phyloP scores from a whole-genome alignment of 805 yeast genomes.

The Diddensiella caesifluorescens region DNA sequence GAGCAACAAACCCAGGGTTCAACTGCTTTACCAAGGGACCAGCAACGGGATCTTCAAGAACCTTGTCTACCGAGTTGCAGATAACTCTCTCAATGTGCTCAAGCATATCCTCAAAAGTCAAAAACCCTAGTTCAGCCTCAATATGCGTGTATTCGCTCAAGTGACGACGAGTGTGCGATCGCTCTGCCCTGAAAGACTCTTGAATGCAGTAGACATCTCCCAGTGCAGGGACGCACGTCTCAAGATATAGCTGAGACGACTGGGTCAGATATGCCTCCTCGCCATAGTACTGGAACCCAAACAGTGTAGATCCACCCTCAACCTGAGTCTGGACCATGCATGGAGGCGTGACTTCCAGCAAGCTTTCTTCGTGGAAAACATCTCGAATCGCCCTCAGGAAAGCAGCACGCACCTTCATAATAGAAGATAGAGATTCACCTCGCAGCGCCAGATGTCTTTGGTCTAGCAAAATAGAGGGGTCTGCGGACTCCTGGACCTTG shows the following conservation, averaged over 20 bases:
- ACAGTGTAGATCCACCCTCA: conserved; percentile 97
- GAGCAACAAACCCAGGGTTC: conserved; percentile 86
- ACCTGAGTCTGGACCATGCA: conserved; percentile 99
- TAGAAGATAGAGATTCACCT: conserved; percentile 90
- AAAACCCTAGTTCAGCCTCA: conserved; percentile 88
- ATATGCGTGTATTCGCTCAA: conserved; percentile 94
- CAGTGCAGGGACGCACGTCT: conserved; percentile 90
- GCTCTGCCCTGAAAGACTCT: conserved; percentile 98
- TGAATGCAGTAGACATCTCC: conserved; percentile 98
- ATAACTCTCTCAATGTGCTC: conserved; percentile 78
- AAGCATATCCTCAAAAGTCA: conserved; percentile 81
- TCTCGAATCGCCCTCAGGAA: conserved; percentile 69
- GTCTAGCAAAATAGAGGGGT: conserved; percentile 86
- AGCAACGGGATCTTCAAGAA: conserved; percentile 84
- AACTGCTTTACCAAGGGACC: conserved; percentile 86
- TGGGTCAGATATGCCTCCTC: conserved; percentile 96
- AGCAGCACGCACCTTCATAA: conserved; percentile 89
- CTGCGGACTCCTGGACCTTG: conserved; percentile 89
- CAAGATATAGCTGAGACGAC: conserved; percentile 93
- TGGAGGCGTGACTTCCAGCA: conserved; percentile 95
- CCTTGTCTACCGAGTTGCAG: conserved; percentile 62
- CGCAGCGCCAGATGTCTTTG: conserved; percentile 94
- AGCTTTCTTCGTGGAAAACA: conserved; percentile 65
- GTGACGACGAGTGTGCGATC: conserved; percentile 98
- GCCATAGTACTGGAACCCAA: conserved; percentile 90